These are phyloP conservation scores for Skeletonema potamos DNA, from an alignment of 108 stramenopile species.

Conservation along the genomic window DNA sequence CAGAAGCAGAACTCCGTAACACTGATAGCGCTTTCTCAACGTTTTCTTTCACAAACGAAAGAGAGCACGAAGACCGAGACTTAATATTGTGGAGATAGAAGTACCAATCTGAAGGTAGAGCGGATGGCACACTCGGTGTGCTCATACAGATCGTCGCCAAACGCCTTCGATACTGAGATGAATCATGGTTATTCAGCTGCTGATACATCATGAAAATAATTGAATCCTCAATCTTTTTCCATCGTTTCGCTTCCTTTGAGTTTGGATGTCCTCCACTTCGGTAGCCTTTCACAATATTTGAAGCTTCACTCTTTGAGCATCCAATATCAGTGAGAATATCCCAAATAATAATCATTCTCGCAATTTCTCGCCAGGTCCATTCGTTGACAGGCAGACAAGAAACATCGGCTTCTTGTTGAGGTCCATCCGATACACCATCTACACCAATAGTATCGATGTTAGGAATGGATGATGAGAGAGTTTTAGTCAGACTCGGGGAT, in stretches of 20 bases:
- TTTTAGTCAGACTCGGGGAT: conserved; percentile 62
- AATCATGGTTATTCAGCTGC: conserved; percentile 32
- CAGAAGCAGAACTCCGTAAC: conserved; percentile 3
- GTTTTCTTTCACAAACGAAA: conserved; percentile 25
- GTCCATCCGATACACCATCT: conserved; percentile 33
- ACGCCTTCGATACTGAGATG: conserved; percentile 29
- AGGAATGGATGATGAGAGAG: conserved; percentile 70
- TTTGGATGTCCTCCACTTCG: conserved; percentile 86
- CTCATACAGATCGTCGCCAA: conserved; percentile 33
- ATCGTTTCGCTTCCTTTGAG: conserved; percentile 80
- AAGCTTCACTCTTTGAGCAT: conserved; percentile 61
- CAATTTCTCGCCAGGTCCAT: conserved; percentile 86
- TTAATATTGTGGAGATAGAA: conserved; percentile 79
- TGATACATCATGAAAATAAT: conserved; percentile 61
- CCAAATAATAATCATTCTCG: conserved; percentile 65
- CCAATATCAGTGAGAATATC: conserved; percentile 84
- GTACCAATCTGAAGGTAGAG: conserved; percentile 55
- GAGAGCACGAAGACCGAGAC: conserved; percentile 13
- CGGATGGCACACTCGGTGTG: conserved; percentile 57
- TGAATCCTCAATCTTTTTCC: conserved; percentile 75
- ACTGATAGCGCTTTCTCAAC: conserved; percentile 31
- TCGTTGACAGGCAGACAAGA: conserved; percentile 75
- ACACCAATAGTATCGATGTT: conserved; percentile 57
- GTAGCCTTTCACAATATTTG: conserved; percentile 76
- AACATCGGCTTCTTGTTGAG: conserved; percentile 34